Evolutionary conservation across 176 grass and related monocot species (phyloP).

Genomic region (Stipa capillata): DNA sequence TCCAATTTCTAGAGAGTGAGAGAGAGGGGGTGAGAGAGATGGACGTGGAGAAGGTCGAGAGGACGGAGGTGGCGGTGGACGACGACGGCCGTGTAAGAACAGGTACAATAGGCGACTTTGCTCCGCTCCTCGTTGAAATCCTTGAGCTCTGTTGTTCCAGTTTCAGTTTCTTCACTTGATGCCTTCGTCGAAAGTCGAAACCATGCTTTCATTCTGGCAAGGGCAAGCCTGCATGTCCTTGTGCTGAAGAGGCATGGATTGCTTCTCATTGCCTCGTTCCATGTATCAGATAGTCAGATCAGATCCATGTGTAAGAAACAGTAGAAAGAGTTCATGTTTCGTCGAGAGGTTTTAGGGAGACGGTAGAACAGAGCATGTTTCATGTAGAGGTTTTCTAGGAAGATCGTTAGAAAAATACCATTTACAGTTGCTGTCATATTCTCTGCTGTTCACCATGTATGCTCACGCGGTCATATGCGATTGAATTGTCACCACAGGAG

Average conservation of each 20-base stretch:
- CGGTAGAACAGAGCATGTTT: no score
- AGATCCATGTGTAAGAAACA: neutral
- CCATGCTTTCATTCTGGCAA: neutral
- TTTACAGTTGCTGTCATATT: no score
- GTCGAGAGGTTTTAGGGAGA: neutral
- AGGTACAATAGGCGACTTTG: constrained; percentile 26
- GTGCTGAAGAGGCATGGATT: neutral
- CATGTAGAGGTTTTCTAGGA: no score
- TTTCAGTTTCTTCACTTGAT: neutral
- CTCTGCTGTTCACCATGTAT: no score
- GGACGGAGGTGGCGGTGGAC: constrained; percentile 38
- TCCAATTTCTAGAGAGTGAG: neutral
- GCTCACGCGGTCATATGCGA: neutral
- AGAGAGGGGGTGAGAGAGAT: constrained; percentile 3
- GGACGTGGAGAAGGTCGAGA: constrained; percentile 44
- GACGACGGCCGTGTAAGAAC: constrained; percentile 80
- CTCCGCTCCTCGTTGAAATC: neutral
- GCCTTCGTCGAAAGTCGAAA: neutral
- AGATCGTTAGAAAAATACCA: neutral
- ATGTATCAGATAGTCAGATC: neutral
- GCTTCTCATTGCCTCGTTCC: neutral
- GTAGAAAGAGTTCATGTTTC: neutral
- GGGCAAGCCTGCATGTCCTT: neutral
- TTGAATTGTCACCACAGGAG: neutral
- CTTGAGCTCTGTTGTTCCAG: neutral